Percentiles rank a stretch among this genome's conserved stretches.
Evolutionary conservation across 2,329 filamentous ascomycete genomes (phyloP).

Genomic region (Alternaria sp.): DNA sequence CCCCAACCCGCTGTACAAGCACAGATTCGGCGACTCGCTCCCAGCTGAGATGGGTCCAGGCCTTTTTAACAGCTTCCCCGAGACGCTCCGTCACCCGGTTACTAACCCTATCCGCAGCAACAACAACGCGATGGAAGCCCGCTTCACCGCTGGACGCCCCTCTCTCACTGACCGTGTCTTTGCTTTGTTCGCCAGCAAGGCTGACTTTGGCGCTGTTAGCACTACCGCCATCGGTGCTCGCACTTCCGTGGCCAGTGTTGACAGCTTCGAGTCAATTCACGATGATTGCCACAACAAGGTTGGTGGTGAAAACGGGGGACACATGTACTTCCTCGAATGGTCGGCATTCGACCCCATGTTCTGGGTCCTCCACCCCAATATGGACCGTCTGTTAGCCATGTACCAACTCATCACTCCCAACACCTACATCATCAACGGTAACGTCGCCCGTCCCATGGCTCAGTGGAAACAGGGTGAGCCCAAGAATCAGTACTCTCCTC

Average conservation of each 20-base stretch:
- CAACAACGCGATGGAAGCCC: constrained; percentile 49
- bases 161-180: constrained; percentile 50
- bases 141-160: constrained; percentile 40
- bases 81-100: constrained; percentile 47
- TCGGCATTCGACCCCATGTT: constrained; percentile 80
- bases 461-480: constrained; percentile 54
- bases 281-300: constrained; percentile 47
- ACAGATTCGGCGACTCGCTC: constrained; percentile 60
- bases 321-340: constrained; percentile 76
- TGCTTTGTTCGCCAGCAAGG: constrained; percentile 47
- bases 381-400: constrained; percentile 68
- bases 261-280: constrained; percentile 51
- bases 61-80: constrained; percentile 44
- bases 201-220: constrained; percentile 42
- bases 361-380: constrained; percentile 53
- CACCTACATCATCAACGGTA: constrained; percentile 67
- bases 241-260: constrained; percentile 40
- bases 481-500: constrained; percentile 63
- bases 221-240: constrained; percentile 46
- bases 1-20: constrained; percentile 58
- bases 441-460: constrained; percentile 43
- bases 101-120: constrained; percentile 48
- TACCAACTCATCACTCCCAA: constrained; percentile 78
- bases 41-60: constrained; percentile 59
- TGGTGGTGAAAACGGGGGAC: constrained; percentile 63